These are phyloP conservation scores for Echria macrotheca DNA, from an alignment of 495 filamentous ascomycete species.

Conservation along the genomic window DNA sequence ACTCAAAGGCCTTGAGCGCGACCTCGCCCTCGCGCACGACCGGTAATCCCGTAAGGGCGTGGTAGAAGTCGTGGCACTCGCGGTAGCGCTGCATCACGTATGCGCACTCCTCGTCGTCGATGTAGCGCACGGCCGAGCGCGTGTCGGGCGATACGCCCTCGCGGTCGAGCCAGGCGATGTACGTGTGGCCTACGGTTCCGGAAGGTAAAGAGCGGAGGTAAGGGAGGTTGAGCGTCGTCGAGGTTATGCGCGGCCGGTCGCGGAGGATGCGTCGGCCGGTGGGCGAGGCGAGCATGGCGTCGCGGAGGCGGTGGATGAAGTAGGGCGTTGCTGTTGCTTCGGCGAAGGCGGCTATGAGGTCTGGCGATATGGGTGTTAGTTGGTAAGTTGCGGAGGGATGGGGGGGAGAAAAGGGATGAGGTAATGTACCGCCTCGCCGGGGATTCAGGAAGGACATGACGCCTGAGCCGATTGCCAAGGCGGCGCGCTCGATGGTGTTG, in stretches of 20 bases:
- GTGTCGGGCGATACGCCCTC: conserved; percentile 94
- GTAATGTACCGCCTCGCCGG: conserved; percentile 58
- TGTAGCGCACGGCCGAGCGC: conserved; percentile 71
- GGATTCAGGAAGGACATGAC: conserved; percentile 75
- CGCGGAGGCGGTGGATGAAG: conserved; percentile 87
- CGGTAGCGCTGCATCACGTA: conserved; percentile 99
- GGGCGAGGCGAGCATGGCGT: conserved; percentile 78
- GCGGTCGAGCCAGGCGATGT: conserved; percentile 81
- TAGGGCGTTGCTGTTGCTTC: conserved; percentile 92
- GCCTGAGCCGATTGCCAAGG: conserved; percentile 77
- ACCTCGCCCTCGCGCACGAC: conserved; percentile 91
- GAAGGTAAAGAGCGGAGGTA: conserved; percentile 65
- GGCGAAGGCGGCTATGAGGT: conserved; percentile 88
- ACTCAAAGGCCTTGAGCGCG: conserved; percentile 93
- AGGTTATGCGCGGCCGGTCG: conserved; percentile 84
- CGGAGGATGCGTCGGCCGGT: conserved; percentile 90
- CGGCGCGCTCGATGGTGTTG: conserved; percentile 65
- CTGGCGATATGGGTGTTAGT: conserved; percentile 36
- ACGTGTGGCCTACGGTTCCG: conserved; percentile 77
- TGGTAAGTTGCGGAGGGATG: neutral
- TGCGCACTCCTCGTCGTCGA: conserved; percentile 90
- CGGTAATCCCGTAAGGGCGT: conserved; percentile 87
- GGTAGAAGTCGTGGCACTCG: conserved; percentile 98
- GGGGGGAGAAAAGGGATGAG: neutral
- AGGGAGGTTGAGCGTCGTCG: conserved; percentile 62